Base-by-base conservation (phyloP, 176 grass and related monocot genomes). In the Triticum dicoccoides region DNA sequence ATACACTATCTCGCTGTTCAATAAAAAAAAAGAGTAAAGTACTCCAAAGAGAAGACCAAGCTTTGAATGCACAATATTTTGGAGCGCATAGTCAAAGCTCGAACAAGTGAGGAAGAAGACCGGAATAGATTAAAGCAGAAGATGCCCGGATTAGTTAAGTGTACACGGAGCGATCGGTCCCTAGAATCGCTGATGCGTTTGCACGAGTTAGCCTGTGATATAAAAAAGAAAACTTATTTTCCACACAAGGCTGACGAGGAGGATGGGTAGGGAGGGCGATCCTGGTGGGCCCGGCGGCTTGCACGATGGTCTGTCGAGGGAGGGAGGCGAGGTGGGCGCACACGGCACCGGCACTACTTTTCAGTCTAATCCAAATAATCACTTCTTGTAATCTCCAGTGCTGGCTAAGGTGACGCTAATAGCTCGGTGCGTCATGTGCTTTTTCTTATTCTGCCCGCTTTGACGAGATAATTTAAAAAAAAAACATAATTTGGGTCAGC, bases 221-320 rank as follows among this genome's bases (percentile, higher is more conserved):
- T n/a, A 8, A 21, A 37, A 59, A 49, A 8, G 12, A 37, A 59
- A 49, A 4, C 45, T 76, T 54, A 25, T 9, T 44, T 45, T 9
- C 61, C 23, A 62, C 8, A 21, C 18, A 35, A 35, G 34, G 20
- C 4, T 13, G 20, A 8, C 33, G 41, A 86, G 66, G 27, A 78
- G 5, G 74, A 85, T 25, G 82, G 32, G 21, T 58, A 51, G 80
- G 41, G 79, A 51, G 45, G 47, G 70, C 4, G 66, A 71, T 38
- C 32, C 14, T 34, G 86, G 62, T 42, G 47, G 72, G 34, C 7
- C 24, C 34, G 23, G 18, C 47, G 23, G 24, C 33, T 8, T 15
- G 49, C 80, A 83, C 68, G 49, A 83, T 32, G 49, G 35, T 70
- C 20, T 88, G 86, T 66, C 80, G 61, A 25, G 30, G 11, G 17